phyloP scores from a whole-genome alignment of 2,329 filamentous ascomycete species.

The Gaeumannomyces tritici region DNA sequence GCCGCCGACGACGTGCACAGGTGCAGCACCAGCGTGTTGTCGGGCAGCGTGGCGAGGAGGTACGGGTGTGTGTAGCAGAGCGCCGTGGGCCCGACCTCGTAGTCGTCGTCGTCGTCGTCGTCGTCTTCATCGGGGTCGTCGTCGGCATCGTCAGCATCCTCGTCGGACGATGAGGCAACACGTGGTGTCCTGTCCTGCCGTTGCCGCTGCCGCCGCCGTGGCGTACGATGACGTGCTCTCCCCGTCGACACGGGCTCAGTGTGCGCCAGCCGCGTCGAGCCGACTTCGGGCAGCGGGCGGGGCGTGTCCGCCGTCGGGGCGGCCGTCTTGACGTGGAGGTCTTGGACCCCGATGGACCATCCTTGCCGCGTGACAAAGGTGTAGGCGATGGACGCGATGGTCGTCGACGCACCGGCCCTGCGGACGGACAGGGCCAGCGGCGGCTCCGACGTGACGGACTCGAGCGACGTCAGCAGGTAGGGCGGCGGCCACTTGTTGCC shows the following conservation, averaged over 20 bases:
- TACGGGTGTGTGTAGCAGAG: conserved; percentile 75
- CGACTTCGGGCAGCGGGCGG: conserved; percentile 19
- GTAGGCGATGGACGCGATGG: conserved; percentile 74
- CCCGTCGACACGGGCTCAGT: conserved; percentile 20
- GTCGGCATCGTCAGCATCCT: background rate
- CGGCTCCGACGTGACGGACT: conserved; percentile 68
- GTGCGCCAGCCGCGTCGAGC: conserved; percentile 29
- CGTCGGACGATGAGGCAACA: background rate
- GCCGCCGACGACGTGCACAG: conserved; percentile 65
- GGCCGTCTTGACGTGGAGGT: conserved; percentile 52
- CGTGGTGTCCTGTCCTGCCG: background rate
- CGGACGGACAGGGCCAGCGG: conserved; percentile 79
- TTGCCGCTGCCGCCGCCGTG: background rate
- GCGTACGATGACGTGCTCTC: too few species aligned
- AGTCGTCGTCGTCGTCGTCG: background rate
- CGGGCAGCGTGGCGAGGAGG: conserved; percentile 70
- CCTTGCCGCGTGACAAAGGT: conserved; percentile 69
- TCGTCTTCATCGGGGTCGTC: conserved; percentile 1
- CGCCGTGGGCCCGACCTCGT: conserved; percentile 40
- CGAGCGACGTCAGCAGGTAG: conserved; percentile 64
- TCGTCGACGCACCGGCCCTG: conserved; percentile 49
- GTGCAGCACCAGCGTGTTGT: conserved; percentile 80
- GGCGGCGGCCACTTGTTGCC: conserved; percentile 26
- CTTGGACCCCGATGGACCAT: conserved; percentile 89
- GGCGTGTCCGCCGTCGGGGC: conserved; percentile 1